These are phyloP conservation scores for Anisodus tanguticus DNA, from an alignment of 257 asterid species.

Conservation along the genomic window DNA sequence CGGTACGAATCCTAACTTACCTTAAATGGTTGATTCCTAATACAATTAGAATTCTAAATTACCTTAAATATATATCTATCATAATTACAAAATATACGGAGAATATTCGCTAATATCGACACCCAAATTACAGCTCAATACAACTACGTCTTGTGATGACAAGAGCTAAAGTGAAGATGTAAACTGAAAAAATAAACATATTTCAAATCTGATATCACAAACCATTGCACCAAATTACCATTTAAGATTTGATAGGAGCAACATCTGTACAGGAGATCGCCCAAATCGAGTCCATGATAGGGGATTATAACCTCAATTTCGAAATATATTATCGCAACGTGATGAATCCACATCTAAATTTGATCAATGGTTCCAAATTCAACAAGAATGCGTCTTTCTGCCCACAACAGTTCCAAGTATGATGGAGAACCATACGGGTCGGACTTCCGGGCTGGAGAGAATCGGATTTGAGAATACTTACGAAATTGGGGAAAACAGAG, in stretches of 20 bases:
- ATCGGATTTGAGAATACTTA: not conserved
- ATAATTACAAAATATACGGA: too few relatives aligned
- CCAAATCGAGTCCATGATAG: constrained; percentile 64
- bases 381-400: not conserved
- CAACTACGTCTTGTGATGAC: too few relatives aligned
- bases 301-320: constrained; percentile 31
- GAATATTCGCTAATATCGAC: too few relatives aligned
- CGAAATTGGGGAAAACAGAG: not conserved
- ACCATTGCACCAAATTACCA: too few relatives aligned
- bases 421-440: not conserved
- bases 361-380: not conserved
- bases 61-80: too few relatives aligned
- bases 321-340: not conserved
- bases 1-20: too few relatives aligned
- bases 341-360: constrained; percentile 17
- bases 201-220: too few relatives aligned
- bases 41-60: too few relatives aligned
- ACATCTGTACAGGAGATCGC: constrained; percentile 36
- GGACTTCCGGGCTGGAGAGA: not conserved
- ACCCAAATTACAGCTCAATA: too few relatives aligned
- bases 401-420: constrained; percentile 19
- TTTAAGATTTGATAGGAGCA: constrained; percentile 39
- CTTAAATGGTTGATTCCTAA: too few relatives aligned
- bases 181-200: too few relatives aligned
- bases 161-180: too few relatives aligned